These are phyloP conservation scores for Suhomyces kilbournensis DNA, from an alignment of 805 yeast genomes.

Conservation along the genomic window DNA sequence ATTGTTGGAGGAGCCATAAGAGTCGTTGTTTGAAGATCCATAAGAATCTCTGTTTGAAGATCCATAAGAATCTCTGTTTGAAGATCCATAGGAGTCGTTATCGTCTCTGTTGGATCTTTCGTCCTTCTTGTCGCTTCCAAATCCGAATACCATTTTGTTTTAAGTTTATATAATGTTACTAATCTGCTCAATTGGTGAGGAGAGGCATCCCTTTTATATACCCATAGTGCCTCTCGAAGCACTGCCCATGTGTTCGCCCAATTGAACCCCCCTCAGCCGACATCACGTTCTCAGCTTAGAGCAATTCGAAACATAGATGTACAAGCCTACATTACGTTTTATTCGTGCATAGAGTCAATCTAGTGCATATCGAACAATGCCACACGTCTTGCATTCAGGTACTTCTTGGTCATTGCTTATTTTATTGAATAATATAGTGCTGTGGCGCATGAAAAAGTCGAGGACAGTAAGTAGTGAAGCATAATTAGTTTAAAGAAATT, in stretches of 20 bases:
- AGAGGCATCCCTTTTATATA: background rate
- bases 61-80: constrained; percentile 16
- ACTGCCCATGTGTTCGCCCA: constrained; percentile 1
- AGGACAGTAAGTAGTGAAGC: background rate
- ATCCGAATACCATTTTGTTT: constrained; percentile 32
- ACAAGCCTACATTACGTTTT: background rate
- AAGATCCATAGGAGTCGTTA: constrained; percentile 6
- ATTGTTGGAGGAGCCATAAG: constrained; percentile 14
- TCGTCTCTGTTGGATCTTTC: constrained; percentile 9
- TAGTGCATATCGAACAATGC: background rate
- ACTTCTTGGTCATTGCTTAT: background rate
- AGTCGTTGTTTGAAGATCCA: constrained; percentile 14
- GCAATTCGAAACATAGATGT: background rate
- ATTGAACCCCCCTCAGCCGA: background rate
- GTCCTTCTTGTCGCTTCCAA: constrained; percentile 25
- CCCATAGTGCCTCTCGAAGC: background rate
- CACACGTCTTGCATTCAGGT: background rate
- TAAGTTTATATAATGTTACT: background rate
- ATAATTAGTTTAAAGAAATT: background rate
- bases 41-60: constrained; percentile 14
- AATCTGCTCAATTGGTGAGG: background rate
- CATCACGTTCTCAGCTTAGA: background rate
- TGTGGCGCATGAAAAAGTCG: background rate
- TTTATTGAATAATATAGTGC: background rate
- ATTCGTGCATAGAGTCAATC: background rate